Base-by-base conservation (phyloP, 805 yeast genomes). In the Millerozyma miso region DNA sequence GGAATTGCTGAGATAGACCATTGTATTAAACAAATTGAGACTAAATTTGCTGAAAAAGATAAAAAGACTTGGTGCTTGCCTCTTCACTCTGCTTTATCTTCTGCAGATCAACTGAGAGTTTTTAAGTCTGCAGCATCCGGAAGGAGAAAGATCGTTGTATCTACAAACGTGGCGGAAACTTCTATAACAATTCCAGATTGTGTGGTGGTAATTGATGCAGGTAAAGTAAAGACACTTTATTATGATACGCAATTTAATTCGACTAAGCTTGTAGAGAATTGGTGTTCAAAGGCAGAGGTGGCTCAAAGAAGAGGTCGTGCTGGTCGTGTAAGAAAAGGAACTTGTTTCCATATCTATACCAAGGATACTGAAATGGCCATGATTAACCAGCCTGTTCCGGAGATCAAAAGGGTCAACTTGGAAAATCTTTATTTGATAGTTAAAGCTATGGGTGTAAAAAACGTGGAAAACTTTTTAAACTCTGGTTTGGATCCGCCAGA, bases 101-200 rank as follows among this genome's bases (percentile, higher is more conserved):
- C 97, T 0, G 72, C 73, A 12, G 97, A 90, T 31, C 99, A 91
- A 55, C 80, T 82, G 37, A 70, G 73, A 31, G 95, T 90, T 1
- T 91, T 91, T 59, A 68, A 63, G 33, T 51, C 53, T 2, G 78
- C 87, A 3, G 76, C 80, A 1, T 49, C 45, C 0, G 83, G 81
- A 12, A 46, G 56, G 1, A 72, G 97, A 48, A 91, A 91, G 52
- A 76, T 91, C 32, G 89, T 91, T 10, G 91, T 85, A 0, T 79
- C 96, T 1, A 91, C 99, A 0, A 90, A 91, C 58, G 87, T 91
- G 45, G 99, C 99, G 0, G 99, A 91, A 64, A 91, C 99, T 0
- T 91, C 99, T 13, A 89, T 91, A 50, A 91, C 99, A 1, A 91
- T 91, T 42, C 88, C 96, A 13, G 99, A 91, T 62, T 87, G 91